Conservation (phyloP, 345 rosid genomes). For the Excoecaria agallocha region DNA sequence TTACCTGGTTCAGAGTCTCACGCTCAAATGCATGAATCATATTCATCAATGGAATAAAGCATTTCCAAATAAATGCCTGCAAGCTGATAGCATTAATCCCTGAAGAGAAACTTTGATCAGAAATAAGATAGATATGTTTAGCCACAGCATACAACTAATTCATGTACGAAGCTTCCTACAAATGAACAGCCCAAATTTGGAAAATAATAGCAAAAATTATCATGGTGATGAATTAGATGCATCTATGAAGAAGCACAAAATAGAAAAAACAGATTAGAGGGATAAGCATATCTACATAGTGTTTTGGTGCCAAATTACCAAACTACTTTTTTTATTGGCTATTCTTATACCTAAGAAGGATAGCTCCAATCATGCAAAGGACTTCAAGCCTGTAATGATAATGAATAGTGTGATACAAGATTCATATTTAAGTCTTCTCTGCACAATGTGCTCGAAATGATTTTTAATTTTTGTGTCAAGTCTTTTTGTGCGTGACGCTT, state of each 20-base stretch:
- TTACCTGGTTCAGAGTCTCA: conserved; percentile 73
- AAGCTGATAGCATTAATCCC: conserved; percentile 43
- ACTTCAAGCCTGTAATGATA: too few species aligned
- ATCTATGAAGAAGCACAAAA: not conserved
- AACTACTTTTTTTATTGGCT: not conserved
- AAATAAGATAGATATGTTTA: not conserved
- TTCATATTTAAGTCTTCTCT: too few species aligned
- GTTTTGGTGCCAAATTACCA: not conserved
- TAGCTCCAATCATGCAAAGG: too few species aligned
- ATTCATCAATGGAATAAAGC: conserved; percentile 67
- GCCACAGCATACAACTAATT: not conserved
- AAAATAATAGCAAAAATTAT: conserved; percentile 3
- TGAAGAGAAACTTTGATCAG: conserved; percentile 26
- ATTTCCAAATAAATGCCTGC: conserved; percentile 57
- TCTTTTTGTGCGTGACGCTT: too few species aligned
- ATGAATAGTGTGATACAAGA: too few species aligned
- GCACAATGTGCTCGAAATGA: too few species aligned
- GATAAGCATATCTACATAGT: not conserved
- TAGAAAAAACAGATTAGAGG: not conserved
- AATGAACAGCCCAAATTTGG: not conserved
- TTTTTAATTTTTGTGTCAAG: too few species aligned
- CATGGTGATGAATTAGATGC: not conserved
- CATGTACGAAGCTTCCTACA: not conserved
- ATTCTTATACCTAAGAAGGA: not conserved
- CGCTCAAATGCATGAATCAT: conserved; percentile 56